phyloP scores from a whole-genome alignment of 257 asterid species.

The Anisodus acutangulus region DNA sequence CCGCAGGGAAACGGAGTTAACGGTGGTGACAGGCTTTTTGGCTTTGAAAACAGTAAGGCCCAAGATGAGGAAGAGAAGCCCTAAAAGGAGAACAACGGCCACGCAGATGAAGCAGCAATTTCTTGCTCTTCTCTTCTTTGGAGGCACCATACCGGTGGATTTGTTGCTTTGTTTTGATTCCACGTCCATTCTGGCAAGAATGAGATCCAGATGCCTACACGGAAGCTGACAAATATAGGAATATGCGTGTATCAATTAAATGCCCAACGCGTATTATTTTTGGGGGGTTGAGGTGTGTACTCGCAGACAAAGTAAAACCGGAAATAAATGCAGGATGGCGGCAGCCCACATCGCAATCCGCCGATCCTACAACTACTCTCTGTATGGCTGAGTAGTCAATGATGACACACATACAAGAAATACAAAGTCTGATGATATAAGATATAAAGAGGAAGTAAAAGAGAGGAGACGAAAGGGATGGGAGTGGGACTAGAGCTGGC shows the following conservation, averaged over 20 bases:
- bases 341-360: background rate
- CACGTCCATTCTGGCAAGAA: background rate
- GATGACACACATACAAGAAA: background rate
- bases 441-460: background rate
- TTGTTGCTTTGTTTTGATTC: slow-evolving; percentile 2
- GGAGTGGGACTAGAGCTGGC: background rate
- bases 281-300: background rate
- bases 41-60: slow-evolving; percentile 81
- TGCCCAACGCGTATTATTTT: background rate
- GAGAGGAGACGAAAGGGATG: background rate
- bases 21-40: slow-evolving; percentile 56
- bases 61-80: slow-evolving; percentile 53
- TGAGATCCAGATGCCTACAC: background rate
- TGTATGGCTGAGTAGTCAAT: background rate
- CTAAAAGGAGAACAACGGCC: slow-evolving; percentile 41
- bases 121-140: slow-evolving; percentile 31
- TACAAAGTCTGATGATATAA: background rate
- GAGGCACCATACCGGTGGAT: background rate
- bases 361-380: background rate
- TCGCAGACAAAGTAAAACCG: background rate
- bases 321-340: slow-evolving; percentile 6
- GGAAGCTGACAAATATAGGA: background rate
- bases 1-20: slow-evolving; percentile 51
- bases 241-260: background rate
- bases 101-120: slow-evolving; percentile 46